phyloP scores from a whole-genome alignment of 805 yeast genomes.

The Wickerhamomyces alni region DNA sequence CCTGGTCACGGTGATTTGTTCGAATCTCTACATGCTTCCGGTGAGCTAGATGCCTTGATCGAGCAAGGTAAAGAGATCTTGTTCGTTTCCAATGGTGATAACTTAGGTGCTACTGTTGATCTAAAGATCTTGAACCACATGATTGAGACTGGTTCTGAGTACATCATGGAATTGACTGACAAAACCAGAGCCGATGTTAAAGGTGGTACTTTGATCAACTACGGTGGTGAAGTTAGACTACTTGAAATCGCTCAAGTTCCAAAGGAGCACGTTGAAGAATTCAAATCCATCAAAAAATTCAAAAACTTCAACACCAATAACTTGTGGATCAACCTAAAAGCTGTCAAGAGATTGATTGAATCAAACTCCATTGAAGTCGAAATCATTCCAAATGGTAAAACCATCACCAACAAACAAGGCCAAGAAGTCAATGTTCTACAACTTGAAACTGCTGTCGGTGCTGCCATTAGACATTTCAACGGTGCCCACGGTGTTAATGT shows the following conservation, averaged over 20 bases:
- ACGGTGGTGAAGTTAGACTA: constrained; percentile 89
- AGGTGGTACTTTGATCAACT: constrained; percentile 97
- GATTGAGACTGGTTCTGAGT: constrained; percentile 87
- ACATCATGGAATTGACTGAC: constrained; percentile 97
- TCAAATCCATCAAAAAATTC: constrained; percentile 95
- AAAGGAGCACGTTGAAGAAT: constrained; percentile 96
- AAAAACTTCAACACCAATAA: constrained; percentile 97
- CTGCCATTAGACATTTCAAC: constrained; percentile 92
- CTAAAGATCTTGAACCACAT: constrained; percentile 85
- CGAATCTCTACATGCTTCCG: constrained; percentile 82
- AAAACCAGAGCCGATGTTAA: constrained; percentile 99
- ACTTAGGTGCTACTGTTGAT: constrained; percentile 97
- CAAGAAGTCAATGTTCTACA: constrained; percentile 84
- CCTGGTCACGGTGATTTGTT: constrained; percentile 99
- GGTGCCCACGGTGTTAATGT: constrained; percentile 98
- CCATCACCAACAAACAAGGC: constrained; percentile 61
- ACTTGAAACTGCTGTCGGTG: constrained; percentile 98
- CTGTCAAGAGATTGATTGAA: constrained; percentile 89
- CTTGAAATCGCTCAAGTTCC: constrained; percentile 98
- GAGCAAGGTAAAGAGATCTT: constrained; percentile 92
- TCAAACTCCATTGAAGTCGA: constrained; percentile 78
- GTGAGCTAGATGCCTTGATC: constrained; percentile 83
- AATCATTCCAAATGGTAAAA: constrained; percentile 91
- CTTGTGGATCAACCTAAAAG: constrained; percentile 93
- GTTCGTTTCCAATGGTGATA: constrained; percentile 97